A percentile compares a stretch with the other conserved stretches of the same genome.
These are phyloP conservation scores for Pichia thaimueangensis DNA, from an alignment of 805 yeast genomes.

Conservation along the genomic window DNA sequence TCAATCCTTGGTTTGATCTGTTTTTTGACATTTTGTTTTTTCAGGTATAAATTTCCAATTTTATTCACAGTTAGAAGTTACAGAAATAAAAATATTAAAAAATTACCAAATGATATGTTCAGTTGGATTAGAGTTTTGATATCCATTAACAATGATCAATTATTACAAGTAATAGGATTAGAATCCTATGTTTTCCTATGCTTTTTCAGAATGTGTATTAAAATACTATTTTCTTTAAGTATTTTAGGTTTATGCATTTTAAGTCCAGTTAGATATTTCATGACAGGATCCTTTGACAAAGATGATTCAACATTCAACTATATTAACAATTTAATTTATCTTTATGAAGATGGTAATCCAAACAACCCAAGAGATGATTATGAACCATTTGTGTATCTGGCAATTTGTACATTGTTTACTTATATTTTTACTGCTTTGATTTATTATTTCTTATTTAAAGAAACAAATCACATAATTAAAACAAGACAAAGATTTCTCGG, in stretches of 20 bases:
- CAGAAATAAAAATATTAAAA: constrained; percentile 37
- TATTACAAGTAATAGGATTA: constrained; percentile 50
- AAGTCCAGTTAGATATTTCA: constrained; percentile 47
- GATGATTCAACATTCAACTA: constrained; percentile 16
- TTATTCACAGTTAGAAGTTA: constrained; percentile 51
- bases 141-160: constrained; percentile 42
- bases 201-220: constrained; percentile 52
- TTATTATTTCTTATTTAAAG: constrained; percentile 38
- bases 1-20: constrained; percentile 39
- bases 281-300: constrained; percentile 43
- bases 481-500: constrained; percentile 54
- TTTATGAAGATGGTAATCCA: constrained; percentile 3
- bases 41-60: constrained; percentile 50
- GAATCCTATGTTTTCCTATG: constrained; percentile 54
- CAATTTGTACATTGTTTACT: constrained; percentile 52
- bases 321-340: not conserved
- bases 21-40: constrained; percentile 43
- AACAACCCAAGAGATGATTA: constrained; percentile 13
- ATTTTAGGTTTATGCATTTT: constrained; percentile 42
- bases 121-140: constrained; percentile 49
- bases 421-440: constrained; percentile 46
- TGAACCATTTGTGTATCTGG: constrained; percentile 33
- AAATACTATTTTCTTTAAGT: constrained; percentile 37
- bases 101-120: constrained; percentile 41
- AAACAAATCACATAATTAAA: constrained; percentile 43